A percentile compares a stretch with the other conserved stretches of the same genome.
Conservation (phyloP, 768 basidiomycete species). For the Roridomyces roridus region DNA sequence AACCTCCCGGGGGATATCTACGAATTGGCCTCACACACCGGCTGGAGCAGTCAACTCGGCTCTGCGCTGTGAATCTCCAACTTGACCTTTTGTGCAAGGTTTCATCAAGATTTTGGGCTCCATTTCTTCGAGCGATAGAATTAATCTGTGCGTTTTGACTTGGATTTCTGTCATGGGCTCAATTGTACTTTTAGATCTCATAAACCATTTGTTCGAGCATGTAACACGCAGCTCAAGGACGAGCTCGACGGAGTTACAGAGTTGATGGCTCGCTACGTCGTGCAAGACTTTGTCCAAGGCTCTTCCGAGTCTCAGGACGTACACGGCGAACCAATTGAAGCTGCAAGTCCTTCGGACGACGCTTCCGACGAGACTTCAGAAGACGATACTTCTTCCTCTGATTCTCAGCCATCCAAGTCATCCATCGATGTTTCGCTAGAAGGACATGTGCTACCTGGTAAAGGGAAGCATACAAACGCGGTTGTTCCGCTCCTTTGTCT, state of each 20-base stretch:
- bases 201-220: not conserved
- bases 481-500: not conserved
- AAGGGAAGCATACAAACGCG: not conserved
- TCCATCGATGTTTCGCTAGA: not conserved
- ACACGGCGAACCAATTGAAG: not conserved
- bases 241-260: not conserved
- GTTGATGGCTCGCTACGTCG: not conserved
- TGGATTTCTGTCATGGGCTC: too few relatives aligned
- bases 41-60: too few relatives aligned
- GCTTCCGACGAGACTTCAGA: too few relatives aligned
- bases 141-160: conserved; percentile 20
- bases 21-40: too few relatives aligned
- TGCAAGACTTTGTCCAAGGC: not conserved
- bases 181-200: too few relatives aligned
- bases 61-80: too few relatives aligned
- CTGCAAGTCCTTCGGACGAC: too few relatives aligned
- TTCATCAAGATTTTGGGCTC: conserved; percentile 25
- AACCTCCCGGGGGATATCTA: not conserved
- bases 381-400: too few relatives aligned
- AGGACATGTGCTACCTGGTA: not conserved
- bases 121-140: conserved; percentile 20
- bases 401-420: not conserved
- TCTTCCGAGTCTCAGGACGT: not conserved
- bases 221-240: not conserved
- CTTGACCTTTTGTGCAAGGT: too few relatives aligned